Evolutionary conservation across 192 early-diverging fungal genomes (phyloP), one percentile per base, ranked within the genome.

Genomic region (Rhizophagus sp.): DNA sequence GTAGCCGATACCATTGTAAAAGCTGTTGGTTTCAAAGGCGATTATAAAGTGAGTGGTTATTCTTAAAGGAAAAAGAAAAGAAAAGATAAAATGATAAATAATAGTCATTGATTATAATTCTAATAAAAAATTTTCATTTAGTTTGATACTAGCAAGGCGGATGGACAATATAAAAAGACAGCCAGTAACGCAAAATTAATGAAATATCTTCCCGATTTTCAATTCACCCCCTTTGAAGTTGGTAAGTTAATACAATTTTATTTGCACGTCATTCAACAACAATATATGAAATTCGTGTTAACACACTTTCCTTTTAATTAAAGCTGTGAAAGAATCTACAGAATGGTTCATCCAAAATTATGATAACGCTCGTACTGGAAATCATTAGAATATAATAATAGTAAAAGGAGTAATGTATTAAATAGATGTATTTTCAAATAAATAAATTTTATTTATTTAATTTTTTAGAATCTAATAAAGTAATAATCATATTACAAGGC

Each of bases 131-230:
- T 6, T 8, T 49, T 33, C 9, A 63, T 62, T 25, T 19, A 86
- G 73, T 95, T 93, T 83, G 94, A 95, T 86, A 88, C 88, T 57
- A 85, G 87, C 39, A 89, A 89, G 81, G 86, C 92, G 25, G 94
- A 95, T 83, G 94, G 93, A 50, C 94, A 95, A 83, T 93, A 84
- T 80, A 95, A 95, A 83, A 95, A 95, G 89, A 95, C 94, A 49
- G 94, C 94, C 39, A 93, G 88, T n/a, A 95, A 95, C 80, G 87
- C 83, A 24, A 95, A 95, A 87, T 82, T 95, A 80, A 81, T 82
- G 80, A 87, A 84, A 73, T 87, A 91, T 63, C 80, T 93, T 77
- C 92, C 93, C 62, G 93, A 89, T 76, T 95, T 94, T 83, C 39
- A 93, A 82, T 95, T 95, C 84, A 95, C 94, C 17, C 90, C 89